These are phyloP conservation scores for Diplotaxis tenuifolia DNA, from an alignment of 345 rosid genomes.

Conservation along the genomic window DNA sequence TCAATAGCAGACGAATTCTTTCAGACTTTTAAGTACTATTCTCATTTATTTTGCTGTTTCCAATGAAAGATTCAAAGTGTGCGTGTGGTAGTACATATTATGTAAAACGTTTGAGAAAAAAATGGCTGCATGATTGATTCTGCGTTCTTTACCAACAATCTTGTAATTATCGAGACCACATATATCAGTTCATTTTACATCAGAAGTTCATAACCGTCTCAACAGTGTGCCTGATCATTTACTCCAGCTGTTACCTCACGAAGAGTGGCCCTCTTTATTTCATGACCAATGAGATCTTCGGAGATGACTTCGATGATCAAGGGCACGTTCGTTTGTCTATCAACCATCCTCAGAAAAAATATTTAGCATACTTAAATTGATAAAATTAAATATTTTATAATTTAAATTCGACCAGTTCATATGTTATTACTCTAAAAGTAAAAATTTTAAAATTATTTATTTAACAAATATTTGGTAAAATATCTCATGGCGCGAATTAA, in stretches of 20 bases:
- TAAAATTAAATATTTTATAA: too few relatives aligned
- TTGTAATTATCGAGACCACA: not conserved
- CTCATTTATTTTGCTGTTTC: not conserved
- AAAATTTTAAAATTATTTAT: too few relatives aligned
- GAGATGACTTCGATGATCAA: too few relatives aligned
- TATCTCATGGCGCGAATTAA: too few relatives aligned
- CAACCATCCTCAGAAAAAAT: too few relatives aligned
- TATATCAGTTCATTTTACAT: not conserved
- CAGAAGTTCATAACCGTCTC: not conserved
- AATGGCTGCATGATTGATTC: not conserved
- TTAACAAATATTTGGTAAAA: too few relatives aligned
- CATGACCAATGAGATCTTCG: too few relatives aligned
- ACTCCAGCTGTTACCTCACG: not conserved
- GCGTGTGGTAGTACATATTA: not conserved
- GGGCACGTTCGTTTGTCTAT: too few relatives aligned
- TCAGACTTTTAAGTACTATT: not conserved
- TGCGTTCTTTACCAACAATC: not conserved
- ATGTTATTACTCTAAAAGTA: too few relatives aligned
- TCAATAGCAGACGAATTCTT: not conserved
- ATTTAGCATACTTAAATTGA: too few relatives aligned
- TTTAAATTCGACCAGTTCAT: too few relatives aligned
- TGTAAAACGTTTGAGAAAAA: not conserved
- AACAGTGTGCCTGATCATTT: not conserved
- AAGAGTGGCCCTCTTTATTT: too few relatives aligned
- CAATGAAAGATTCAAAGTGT: not conserved